Base-by-base conservation (phyloP, 2,329 filamentous ascomycete species). In the Pochonia chlamydosporia region DNA sequence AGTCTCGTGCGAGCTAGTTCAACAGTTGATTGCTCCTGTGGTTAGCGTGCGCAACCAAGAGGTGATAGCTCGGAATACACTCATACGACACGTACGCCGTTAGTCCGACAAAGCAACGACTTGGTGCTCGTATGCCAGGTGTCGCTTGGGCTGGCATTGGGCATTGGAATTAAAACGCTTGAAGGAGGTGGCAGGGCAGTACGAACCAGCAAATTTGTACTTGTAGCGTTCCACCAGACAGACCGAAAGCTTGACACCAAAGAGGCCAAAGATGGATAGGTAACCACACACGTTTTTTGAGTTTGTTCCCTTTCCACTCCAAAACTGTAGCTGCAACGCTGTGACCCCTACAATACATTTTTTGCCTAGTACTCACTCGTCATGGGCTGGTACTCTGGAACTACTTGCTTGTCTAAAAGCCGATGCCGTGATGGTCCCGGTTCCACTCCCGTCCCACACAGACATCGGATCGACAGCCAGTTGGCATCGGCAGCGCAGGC, bases 401-500 rank as follows among this genome's bases (percentile, higher is more conserved):
- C 44, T 40, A 31, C 35, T 26, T 40, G n/a, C 13, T 25, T 18
- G 23, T 35, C 26, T 21, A 47, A 39, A 9, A 47, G 16, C 28
- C 26, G 36, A 41, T 41, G 44, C 39, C 26, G 30, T 20, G 25
- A 23, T n/a, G 13, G 25, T 13, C 21, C 37, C 20, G 10, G 43
- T 4, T 33, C 43, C 23, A 30, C 43, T 28, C 14, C 4, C 35
- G 26, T 14, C 21, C 45, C 39, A 47, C 45, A 10, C 11, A 40
- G n/a, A 40, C 23, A 43, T 42, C 39, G 30, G 45, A 47, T 47
- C 45, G 39, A 26, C 36, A 41, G 37, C 44, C 37, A 46, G 36
- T 46, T 40, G 26, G 37, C 44, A 16, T 8, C 33, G 33, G 33
- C n/a, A n/a, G 33, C 10, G 8, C 16, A 36, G n/a, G 33, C 33